Percentiles rank a stretch among this genome's conserved stretches.
phyloP scores from a whole-genome alignment of 805 yeast genomes.

The Candida sakaeoensis region DNA sequence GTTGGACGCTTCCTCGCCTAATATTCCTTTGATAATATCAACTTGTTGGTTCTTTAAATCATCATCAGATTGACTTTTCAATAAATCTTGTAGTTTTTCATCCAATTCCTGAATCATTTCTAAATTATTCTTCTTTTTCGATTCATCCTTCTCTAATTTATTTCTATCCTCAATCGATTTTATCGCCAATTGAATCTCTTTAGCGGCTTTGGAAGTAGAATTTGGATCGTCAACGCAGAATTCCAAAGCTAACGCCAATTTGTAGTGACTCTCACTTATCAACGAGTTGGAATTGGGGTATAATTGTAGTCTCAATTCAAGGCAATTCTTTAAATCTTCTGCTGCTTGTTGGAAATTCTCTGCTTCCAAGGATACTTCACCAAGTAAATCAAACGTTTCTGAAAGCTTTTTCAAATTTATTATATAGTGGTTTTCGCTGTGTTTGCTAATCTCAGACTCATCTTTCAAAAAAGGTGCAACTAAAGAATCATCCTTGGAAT shows the following conservation, averaged over 20 bases:
- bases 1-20: constrained; percentile 42
- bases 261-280: constrained; percentile 77
- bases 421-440: constrained; percentile 31
- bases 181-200: constrained; percentile 53
- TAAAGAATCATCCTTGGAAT: constrained; percentile 11
- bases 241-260: constrained; percentile 75
- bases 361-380: constrained; percentile 86
- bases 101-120: constrained; percentile 54
- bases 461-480: constrained; percentile 26
- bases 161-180: constrained; percentile 34
- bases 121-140: constrained; percentile 37
- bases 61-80: constrained; percentile 48
- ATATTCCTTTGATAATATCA: constrained; percentile 52
- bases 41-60: constrained; percentile 48
- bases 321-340: constrained; percentile 57
- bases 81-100: constrained; percentile 52
- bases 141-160: constrained; percentile 40
- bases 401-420: constrained; percentile 53
- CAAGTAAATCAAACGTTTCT: constrained; percentile 73
- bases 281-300: constrained; percentile 51
- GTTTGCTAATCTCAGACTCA: constrained; percentile 27
- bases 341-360: constrained; percentile 83
- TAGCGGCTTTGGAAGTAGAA: constrained; percentile 48
- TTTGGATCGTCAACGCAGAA: constrained; percentile 53
- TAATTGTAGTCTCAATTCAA: constrained; percentile 50